phyloP scores from a whole-genome alignment of 176 grass and related monocot species.

The Oryza punctata region DNA sequence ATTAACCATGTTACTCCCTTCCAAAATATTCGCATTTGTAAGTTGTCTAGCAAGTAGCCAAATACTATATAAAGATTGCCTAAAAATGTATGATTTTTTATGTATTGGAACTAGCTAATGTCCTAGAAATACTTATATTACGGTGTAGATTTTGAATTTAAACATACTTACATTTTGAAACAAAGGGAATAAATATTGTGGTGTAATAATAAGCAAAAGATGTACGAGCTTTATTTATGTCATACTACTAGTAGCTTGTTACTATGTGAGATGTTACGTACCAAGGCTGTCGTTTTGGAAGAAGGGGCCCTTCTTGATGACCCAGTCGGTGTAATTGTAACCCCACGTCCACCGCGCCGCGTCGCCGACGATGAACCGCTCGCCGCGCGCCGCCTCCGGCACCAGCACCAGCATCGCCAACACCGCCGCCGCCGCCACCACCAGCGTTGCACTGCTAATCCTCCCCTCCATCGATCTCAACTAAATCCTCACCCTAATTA shows the following conservation, averaged over 20 bases:
- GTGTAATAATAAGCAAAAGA: background rate
- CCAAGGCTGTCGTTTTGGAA: conserved; percentile 78
- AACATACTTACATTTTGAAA: too few relatives aligned
- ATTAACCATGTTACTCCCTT: too few relatives aligned
- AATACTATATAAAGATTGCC: too few relatives aligned
- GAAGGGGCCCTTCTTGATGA: conserved; percentile 73
- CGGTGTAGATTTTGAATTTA: too few relatives aligned
- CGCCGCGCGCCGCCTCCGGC: conserved; percentile 35
- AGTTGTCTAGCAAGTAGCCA: too few relatives aligned
- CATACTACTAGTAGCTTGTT: too few relatives aligned
- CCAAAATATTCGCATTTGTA: too few relatives aligned
- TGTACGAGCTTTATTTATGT: background rate
- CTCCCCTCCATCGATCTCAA: conserved; percentile 15
- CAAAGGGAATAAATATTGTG: too few relatives aligned
- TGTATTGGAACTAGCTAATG: too few relatives aligned
- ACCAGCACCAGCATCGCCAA: conserved; percentile 28
- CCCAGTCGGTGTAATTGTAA: conserved; percentile 95
- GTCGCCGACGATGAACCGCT: conserved; percentile 75
- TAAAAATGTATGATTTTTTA: too few relatives aligned
- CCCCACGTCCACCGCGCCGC: conserved; percentile 81
- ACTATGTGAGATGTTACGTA: background rate
- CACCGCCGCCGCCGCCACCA: background rate
- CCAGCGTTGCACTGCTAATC: background rate
- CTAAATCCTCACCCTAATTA: background rate
- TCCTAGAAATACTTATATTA: too few relatives aligned